Evolutionary conservation across 2,329 filamentous ascomycete genomes (phyloP).

Genomic region (Allantophomopsis lycopodina): DNA sequence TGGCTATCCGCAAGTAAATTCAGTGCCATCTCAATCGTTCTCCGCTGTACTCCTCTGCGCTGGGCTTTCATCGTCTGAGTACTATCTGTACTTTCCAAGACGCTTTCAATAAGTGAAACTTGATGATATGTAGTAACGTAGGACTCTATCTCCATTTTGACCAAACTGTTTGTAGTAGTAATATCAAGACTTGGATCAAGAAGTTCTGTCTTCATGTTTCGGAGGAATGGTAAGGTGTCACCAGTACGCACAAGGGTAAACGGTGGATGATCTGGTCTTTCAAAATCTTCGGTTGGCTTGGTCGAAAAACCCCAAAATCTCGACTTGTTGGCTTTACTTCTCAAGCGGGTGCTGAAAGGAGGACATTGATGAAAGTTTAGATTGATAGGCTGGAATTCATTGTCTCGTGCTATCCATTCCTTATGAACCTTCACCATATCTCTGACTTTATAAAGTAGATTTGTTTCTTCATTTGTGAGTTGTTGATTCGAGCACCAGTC

Average conservation of each 20-base stretch:
- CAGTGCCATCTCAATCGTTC: neutral
- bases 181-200: neutral
- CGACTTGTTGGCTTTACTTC: no score
- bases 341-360: neutral
- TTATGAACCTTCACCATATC: neutral
- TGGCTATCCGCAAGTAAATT: neutral
- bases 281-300: neutral
- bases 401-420: neutral
- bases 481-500: slow-evolving; percentile 1
- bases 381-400: neutral
- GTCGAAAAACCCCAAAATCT: no score
- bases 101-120: neutral
- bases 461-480: neutral
- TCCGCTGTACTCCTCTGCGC: neutral
- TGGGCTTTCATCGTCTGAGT: neutral
- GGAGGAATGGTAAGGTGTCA: no score
- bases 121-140: neutral
- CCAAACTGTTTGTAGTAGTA: neutral
- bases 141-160: neutral
- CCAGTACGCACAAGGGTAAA: neutral
- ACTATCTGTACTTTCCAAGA: neutral
- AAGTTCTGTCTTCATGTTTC: neutral
- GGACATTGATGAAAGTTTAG: neutral
- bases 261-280: neutral
- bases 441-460: neutral